phyloP scores from a whole-genome alignment of 75 land plant species.

The Pinus tabuliformis region DNA sequence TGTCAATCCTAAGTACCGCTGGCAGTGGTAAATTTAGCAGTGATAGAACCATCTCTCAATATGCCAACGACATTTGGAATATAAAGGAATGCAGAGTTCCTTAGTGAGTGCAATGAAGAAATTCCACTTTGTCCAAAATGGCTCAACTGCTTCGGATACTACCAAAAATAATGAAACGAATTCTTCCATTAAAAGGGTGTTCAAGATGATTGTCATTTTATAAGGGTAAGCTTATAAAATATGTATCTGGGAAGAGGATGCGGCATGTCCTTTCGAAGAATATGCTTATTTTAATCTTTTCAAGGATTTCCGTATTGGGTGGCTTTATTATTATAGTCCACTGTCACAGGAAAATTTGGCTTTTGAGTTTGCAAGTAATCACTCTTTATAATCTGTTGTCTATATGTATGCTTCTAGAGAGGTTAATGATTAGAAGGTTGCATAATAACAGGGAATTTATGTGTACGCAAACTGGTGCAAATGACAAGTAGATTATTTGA shows the following conservation, averaged over 20 bases:
- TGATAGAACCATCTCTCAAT: constrained; percentile 86
- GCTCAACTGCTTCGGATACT: background rate
- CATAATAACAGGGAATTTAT: background rate
- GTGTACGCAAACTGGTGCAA: background rate
- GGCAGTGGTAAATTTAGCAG: constrained; percentile 98
- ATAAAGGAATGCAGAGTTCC: constrained; percentile 68
- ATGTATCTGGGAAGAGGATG: background rate
- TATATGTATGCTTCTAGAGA: background rate
- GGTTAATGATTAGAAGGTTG: background rate
- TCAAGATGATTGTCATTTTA: background rate
- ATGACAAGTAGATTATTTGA: no score
- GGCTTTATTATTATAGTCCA: background rate
- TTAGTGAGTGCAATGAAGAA: constrained; percentile 14
- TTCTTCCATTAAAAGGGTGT: background rate
- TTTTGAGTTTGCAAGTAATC: background rate
- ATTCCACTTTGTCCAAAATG: background rate
- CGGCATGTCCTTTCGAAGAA: background rate
- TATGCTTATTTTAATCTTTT: background rate
- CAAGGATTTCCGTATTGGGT: background rate
- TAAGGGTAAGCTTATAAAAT: no score
- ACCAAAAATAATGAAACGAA: background rate
- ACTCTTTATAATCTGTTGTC: background rate
- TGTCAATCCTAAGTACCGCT: constrained; percentile 89
- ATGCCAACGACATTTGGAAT: constrained; percentile 92
- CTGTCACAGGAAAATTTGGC: background rate